Percentiles rank a stretch among this genome's conserved stretches.
Conservation (phyloP, 1,139 yeast species). For the Diutina mesorugosa region DNA sequence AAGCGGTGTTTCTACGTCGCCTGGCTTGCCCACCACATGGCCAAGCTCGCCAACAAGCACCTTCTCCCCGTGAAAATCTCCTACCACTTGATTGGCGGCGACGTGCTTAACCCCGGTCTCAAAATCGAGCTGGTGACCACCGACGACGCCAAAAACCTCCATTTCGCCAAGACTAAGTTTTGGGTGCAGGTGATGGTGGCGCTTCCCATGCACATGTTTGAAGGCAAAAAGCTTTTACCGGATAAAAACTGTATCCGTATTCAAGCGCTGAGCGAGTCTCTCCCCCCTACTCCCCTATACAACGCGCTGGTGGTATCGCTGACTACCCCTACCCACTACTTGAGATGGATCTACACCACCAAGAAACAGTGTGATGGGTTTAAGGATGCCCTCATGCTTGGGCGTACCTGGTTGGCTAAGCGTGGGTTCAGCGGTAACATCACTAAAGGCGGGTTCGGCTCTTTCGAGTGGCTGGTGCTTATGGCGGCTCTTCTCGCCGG, state of each 20-base stretch:
- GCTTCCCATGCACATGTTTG: conserved; percentile 60
- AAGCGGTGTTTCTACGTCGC: conserved; percentile 84
- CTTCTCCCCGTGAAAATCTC: conserved; percentile 41
- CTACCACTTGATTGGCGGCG: conserved; percentile 52
- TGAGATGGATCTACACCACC: conserved; percentile 63
- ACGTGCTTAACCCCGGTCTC: conserved; percentile 51
- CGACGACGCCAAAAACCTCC: conserved; percentile 33
- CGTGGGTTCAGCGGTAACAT: conserved; percentile 61
- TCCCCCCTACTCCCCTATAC: conserved; percentile 75
- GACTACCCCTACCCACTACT: conserved; percentile 53
- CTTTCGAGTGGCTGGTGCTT: conserved; percentile 73
- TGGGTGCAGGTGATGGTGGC: conserved; percentile 62
- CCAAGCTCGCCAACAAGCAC: conserved; percentile 39
- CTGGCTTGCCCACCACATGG: conserved; percentile 54
- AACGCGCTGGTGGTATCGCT: conserved; percentile 69
- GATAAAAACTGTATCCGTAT: conserved; percentile 72
- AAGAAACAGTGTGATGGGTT: conserved; percentile 74
- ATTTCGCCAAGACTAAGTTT: conserved; percentile 58
- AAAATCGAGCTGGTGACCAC: conserved; percentile 40
- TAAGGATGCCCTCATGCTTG: conserved; percentile 77
- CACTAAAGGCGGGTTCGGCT: conserved; percentile 76
- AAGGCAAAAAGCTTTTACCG: conserved; percentile 62
- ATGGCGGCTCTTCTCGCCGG: conserved; percentile 78
- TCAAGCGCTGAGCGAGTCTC: conserved; percentile 27
- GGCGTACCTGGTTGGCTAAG: conserved; percentile 82